Conservation (phyloP, 2,329 filamentous ascomycete genomes). For the Kalmusia sp. region DNA sequence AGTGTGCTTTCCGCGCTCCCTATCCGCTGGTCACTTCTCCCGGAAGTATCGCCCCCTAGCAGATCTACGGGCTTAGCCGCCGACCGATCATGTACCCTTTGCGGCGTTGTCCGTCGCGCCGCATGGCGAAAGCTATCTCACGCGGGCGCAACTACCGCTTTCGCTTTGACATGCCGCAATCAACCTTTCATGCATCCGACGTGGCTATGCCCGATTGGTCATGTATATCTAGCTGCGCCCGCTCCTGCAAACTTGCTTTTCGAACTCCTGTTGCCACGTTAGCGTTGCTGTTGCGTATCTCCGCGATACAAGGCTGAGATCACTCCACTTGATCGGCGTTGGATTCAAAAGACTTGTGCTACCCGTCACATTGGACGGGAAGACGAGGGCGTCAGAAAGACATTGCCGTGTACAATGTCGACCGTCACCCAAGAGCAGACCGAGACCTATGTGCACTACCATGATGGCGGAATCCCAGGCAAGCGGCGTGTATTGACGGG, state of each 20-base stretch:
- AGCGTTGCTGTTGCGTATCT: background rate
- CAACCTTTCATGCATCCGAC: background rate
- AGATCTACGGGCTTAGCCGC: background rate
- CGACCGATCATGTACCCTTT: background rate
- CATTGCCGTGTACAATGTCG: background rate
- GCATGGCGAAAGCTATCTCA: background rate
- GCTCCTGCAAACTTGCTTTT: background rate
- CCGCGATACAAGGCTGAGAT: conserved; percentile 2
- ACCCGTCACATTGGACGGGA: background rate
- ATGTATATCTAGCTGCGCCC: background rate
- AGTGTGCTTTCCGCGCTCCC: too few species aligned
- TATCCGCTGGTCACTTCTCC: too few species aligned
- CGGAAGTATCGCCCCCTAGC: background rate
- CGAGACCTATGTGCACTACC: conserved; percentile 35
- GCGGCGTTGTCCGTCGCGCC: background rate
- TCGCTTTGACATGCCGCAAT: background rate
- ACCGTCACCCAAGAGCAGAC: conserved; percentile 15
- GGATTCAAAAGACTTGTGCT: background rate
- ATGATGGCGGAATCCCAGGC: conserved; percentile 39
- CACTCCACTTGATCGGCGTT: too few species aligned
- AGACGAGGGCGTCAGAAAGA: background rate
- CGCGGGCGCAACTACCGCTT: background rate
- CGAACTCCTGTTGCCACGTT: background rate
- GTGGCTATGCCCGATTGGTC: background rate
- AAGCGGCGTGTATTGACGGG: conserved; percentile 33